phyloP scores from a whole-genome alignment of 2,329 filamentous ascomycete species.

The Ceratocystis eucalypticola region DNA sequence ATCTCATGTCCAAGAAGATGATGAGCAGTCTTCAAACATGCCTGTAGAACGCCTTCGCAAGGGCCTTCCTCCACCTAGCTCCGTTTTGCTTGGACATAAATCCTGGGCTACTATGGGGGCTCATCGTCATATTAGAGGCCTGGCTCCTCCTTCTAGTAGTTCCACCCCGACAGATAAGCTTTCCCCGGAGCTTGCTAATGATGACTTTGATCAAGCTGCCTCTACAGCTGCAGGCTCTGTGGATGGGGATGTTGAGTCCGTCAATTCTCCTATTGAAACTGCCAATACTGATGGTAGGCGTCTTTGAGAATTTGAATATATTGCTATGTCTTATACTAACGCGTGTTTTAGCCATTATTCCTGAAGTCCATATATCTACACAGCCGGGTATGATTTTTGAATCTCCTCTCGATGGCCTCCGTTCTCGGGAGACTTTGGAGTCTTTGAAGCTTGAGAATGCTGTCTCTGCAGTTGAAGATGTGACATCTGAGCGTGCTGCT shows the following conservation, averaged over 20 bases:
- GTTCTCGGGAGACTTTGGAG: neutral
- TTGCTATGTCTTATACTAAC: neutral
- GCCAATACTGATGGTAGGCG: neutral
- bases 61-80: neutral
- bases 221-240: neutral
- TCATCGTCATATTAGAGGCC: neutral
- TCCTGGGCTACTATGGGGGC: neutral
- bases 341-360: neutral
- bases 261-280: neutral
- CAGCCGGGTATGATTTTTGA: neutral
- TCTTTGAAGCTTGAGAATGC: neutral
- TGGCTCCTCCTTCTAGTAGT: neutral
- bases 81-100: constrained; percentile 3
- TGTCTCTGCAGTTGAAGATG: neutral
- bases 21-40: neutral
- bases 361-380: neutral
- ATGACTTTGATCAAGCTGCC: neutral
- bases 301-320: too few species aligned
- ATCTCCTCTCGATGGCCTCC: neutral
- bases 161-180: neutral
- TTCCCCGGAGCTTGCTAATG: neutral
- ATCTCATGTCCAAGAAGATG: neutral
- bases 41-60: neutral
- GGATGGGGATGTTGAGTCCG: neutral
- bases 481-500: neutral